A percentile compares a stretch with the other conserved stretches of the same genome.
These are phyloP conservation scores for Saturnispora zaruensis DNA, from an alignment of 805 yeast species.

Conservation along the genomic window DNA sequence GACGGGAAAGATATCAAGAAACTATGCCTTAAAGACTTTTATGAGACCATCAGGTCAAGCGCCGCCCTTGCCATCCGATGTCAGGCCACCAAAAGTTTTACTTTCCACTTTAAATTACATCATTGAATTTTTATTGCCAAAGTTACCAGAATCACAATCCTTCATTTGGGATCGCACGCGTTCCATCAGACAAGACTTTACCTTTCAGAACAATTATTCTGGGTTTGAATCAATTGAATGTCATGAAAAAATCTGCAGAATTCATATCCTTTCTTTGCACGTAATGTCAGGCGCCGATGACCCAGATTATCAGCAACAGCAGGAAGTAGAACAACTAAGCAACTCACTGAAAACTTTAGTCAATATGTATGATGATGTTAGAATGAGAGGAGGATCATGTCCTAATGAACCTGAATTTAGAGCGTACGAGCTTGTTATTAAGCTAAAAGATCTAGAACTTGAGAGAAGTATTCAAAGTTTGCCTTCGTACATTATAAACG, in stretches of 20 bases:
- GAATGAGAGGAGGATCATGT: constrained; percentile 57
- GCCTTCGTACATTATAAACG: constrained; percentile 47
- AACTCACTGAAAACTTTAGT: constrained; percentile 82
- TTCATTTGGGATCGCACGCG: constrained; percentile 97
- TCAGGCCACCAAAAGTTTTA: constrained; percentile 80
- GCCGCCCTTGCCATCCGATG: constrained; percentile 96
- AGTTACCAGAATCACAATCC: constrained; percentile 77
- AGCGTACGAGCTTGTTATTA: constrained; percentile 75
- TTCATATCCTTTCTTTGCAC: constrained; percentile 76
- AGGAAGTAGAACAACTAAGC: constrained; percentile 89
- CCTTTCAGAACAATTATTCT: constrained; percentile 86
- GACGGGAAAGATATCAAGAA: constrained; percentile 47
- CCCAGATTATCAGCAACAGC: constrained; percentile 81
- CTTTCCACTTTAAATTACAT: constrained; percentile 62
- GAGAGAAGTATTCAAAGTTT: constrained; percentile 66
- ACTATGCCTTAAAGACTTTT: constrained; percentile 78
- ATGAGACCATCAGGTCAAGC: constrained; percentile 98
- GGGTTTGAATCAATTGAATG: constrained; percentile 94
- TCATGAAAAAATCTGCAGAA: constrained; percentile 82
- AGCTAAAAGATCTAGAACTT: constrained; percentile 74
- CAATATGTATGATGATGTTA: constrained; percentile 76
- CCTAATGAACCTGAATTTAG: constrained; percentile 92
- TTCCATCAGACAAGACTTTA: constrained; percentile 93
- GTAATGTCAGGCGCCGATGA: constrained; percentile 66
- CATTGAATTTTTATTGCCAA: constrained; percentile 50